These are phyloP conservation scores for Sphagnum tenellum DNA, from an alignment of 225 moss, liverwort and hornwort species.

Conservation along the genomic window DNA sequence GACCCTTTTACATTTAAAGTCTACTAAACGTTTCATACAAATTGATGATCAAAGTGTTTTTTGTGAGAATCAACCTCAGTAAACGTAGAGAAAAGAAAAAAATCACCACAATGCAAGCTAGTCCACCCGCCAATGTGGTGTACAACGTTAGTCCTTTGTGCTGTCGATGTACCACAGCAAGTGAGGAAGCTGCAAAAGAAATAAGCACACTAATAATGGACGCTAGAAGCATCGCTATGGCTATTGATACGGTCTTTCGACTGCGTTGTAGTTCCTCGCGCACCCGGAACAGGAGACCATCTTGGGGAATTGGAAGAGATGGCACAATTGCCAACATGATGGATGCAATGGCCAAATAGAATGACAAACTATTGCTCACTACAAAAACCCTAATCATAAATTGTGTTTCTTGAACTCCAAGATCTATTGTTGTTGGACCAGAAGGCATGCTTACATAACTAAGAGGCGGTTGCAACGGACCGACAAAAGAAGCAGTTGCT, in stretches of 20 bases:
- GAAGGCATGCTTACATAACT: background rate
- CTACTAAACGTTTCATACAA: background rate
- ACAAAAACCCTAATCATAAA: slow-evolving; percentile 9
- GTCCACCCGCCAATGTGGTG: slow-evolving; percentile 3
- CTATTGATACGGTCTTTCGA: slow-evolving; percentile 4
- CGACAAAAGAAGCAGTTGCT: slow-evolving; percentile 14
- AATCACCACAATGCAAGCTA: slow-evolving; percentile 6
- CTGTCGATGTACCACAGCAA: slow-evolving; percentile 1
- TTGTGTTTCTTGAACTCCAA: slow-evolving; percentile 1
- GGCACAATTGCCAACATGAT: slow-evolving; percentile 21
- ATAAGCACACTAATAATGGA: slow-evolving; percentile 14
- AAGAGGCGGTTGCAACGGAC: slow-evolving; percentile 12
- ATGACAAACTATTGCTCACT: slow-evolving; percentile 17
- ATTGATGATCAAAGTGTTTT: background rate
- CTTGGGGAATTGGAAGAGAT: slow-evolving; percentile 16
- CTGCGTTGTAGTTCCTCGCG: slow-evolving; percentile 4
- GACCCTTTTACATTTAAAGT: background rate
- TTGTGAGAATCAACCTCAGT: background rate
- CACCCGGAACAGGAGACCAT: background rate
- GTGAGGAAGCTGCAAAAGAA: slow-evolving; percentile 11
- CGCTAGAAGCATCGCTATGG: slow-evolving; percentile 10
- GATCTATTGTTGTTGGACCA: background rate
- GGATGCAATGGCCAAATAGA: slow-evolving; percentile 14
- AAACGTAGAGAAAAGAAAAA: slow-evolving; percentile 1
- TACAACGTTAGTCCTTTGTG: slow-evolving; percentile 7